Percentiles rank a stretch among this genome's conserved stretches.
These are phyloP conservation scores for Syzygium grande DNA, from an alignment of 345 rosid genomes.

Conservation along the genomic window DNA sequence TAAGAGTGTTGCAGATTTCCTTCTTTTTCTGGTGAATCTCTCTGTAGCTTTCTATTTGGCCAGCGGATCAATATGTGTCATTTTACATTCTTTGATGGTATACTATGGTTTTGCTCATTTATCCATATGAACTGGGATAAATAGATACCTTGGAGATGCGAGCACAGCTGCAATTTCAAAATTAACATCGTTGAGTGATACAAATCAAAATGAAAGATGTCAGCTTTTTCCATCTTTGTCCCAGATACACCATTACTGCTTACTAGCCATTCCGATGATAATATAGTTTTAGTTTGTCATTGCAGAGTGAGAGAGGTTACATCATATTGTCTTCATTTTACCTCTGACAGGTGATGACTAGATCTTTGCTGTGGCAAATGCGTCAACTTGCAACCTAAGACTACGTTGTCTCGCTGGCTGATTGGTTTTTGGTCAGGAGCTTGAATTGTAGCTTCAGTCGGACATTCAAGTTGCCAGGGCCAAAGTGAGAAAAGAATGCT, in stretches of 20 bases:
- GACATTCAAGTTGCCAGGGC: neutral
- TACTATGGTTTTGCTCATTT: neutral
- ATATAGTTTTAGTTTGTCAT: neutral
- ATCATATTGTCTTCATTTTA: neutral
- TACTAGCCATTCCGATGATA: neutral
- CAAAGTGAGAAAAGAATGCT: neutral
- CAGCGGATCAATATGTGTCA: no score
- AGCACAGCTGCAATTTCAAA: neutral
- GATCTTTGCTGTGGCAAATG: neutral
- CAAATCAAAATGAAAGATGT: neutral
- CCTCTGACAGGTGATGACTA: neutral
- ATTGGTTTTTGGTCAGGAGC: neutral
- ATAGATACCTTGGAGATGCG: rapidly evolving
- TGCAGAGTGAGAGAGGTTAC: neutral
- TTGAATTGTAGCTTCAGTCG: neutral
- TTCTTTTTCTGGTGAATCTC: neutral
- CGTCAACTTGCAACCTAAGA: neutral
- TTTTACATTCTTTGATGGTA: no score
- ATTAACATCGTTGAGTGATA: neutral
- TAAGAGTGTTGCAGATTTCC: neutral
- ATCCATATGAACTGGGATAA: neutral
- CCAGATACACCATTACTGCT: neutral
- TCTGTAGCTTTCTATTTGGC: neutral
- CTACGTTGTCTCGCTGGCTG: neutral
- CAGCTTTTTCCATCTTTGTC: neutral